These are phyloP conservation scores for Triticum timopheevii DNA, from an alignment of 176 grass and related monocot genomes.

Conservation along the genomic window DNA sequence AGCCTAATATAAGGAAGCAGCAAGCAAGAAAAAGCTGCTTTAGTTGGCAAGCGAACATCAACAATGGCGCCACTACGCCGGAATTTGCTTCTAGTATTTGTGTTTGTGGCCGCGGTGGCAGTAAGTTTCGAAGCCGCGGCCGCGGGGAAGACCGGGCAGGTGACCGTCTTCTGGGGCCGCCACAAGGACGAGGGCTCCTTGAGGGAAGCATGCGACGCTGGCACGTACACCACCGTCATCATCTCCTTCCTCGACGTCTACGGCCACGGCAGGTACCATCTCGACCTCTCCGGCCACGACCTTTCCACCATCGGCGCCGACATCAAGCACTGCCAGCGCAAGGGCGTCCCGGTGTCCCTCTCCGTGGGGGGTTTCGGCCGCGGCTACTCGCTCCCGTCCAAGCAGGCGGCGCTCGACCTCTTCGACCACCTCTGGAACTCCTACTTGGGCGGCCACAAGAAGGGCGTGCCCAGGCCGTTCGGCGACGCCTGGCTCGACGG, in stretches of 20 bases:
- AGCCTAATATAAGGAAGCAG: too few relatives aligned
- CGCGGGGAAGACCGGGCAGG: neutral
- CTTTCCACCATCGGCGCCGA: conserved; percentile 1
- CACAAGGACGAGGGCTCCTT: conserved; percentile 13
- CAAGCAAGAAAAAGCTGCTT: too few relatives aligned
- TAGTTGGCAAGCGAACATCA: too few relatives aligned
- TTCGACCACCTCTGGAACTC: neutral
- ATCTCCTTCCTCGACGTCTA: conserved; percentile 26
- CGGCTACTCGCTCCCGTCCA: neutral
- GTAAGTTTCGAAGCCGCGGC: neutral
- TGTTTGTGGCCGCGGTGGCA: too few relatives aligned
- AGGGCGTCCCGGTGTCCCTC: conserved; percentile 1
- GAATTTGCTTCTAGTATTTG: too few relatives aligned
- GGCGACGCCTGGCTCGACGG: neutral
- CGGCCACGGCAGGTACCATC: neutral
- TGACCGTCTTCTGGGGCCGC: conserved; percentile 12
- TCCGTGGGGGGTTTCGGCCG: neutral
- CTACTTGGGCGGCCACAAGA: neutral
- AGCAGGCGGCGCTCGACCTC: neutral
- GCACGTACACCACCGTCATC: neutral
- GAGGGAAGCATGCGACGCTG: neutral
- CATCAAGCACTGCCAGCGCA: conserved; percentile 16
- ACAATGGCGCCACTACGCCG: too few relatives aligned
- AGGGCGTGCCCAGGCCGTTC: neutral
- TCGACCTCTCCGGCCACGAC: conserved; percentile 30